Evolutionary conservation across 2,329 filamentous ascomycete species (phyloP), one percentile per base, ranked within the genome.

Genomic region (Graphium sp.): DNA sequence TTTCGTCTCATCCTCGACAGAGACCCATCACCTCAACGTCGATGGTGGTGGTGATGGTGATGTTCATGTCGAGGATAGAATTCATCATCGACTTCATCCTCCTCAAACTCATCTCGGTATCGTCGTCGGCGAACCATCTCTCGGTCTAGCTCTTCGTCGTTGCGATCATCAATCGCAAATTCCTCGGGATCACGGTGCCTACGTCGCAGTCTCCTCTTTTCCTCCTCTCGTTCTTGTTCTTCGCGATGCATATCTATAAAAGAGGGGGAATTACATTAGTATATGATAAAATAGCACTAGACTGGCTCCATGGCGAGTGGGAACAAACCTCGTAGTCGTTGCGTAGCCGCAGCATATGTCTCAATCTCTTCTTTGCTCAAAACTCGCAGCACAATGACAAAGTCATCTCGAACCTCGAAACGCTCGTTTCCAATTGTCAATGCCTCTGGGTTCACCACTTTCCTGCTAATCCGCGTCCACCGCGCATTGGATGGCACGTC

Each of bases 381-480:
- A 6, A 94, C 87, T 32, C 85, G 66, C 32, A 95, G 60, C 3
- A 94, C 84, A 48, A 94, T 93, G 34, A 95, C 84, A 49, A 84
- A 91, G 44, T 93, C 84, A 34, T 84, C 70, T n/a, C 84, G 70
- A 41, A 91, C 80, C 51, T 95, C 87, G 39, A 79, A 95, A 18
- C 87, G 66, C 55, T 94, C 85, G 41, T 89, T 80, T n/a, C 80
- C 79, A 35, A 80, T 66, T 33, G 81, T 78, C 26, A 95, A 56
- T 1, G 85, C 84, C 40, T 87, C 79, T 0, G 85, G 84, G 40
- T 91, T 94, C 41, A 95, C 85, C 31, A 92, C 66, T 39, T 77
- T 74, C 32, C 85, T 73, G 46, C 78, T 81, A 45, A 95, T 85
- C 56, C 89, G 92, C 26, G 85, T 94, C 85, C 85, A 94, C 31